Evolutionary conservation across 129 eudicot species (phyloP).

Genomic region (Arctium lappa): DNA sequence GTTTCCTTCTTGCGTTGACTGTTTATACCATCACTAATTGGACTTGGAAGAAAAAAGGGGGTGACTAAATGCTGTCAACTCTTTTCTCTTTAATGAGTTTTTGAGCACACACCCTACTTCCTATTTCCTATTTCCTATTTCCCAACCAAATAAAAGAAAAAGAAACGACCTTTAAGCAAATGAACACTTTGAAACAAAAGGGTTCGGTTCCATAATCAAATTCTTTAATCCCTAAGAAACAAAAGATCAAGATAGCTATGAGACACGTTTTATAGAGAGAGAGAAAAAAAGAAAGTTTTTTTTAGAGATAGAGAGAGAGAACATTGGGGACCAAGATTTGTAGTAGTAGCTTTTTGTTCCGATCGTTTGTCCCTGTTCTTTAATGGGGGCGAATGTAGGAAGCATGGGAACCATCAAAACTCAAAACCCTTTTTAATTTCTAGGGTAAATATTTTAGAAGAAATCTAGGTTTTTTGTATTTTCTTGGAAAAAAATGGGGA

Average conservation of each 20-base stretch:
- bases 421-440: not conserved
- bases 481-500: constrained; percentile 22
- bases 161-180: not conserved
- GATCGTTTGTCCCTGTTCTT: constrained; percentile 27
- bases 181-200: constrained; percentile 18
- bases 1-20: constrained; percentile 24
- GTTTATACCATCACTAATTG: constrained; percentile 10
- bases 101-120: constrained; percentile 8
- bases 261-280: not conserved
- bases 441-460: not conserved
- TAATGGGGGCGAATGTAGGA: constrained; percentile 42
- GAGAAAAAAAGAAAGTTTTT: not conserved
- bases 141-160: constrained; percentile 1
- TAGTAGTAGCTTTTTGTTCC: constrained; percentile 27
- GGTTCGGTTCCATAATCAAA: not conserved
- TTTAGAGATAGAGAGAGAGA: constrained; percentile 6
- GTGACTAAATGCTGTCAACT: constrained; percentile 12
- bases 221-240: not conserved
- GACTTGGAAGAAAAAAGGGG: not conserved
- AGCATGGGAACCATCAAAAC: constrained; percentile 40
- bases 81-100: not conserved
- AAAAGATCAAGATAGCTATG: not conserved
- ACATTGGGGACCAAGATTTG: constrained; percentile 34
- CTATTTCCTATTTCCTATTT: not conserved
- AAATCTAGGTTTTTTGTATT: constrained; percentile 15